These are phyloP conservation scores for Fusarium pilosicola DNA, from an alignment of 2,329 filamentous ascomycete genomes.

Conservation along the genomic window DNA sequence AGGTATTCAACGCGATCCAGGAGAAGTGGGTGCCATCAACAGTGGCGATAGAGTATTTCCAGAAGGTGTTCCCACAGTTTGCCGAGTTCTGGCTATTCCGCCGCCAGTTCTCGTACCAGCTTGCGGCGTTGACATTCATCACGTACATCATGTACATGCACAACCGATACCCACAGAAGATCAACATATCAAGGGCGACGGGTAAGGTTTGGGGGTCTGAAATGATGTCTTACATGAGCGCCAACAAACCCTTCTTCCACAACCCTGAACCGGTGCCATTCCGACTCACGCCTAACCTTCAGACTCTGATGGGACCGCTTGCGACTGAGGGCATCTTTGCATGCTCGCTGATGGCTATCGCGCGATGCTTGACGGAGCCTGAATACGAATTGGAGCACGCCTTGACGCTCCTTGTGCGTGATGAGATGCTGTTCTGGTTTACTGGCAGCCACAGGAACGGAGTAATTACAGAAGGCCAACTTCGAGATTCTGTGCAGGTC, in stretches of 20 bases:
- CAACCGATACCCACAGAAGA: conserved; percentile 93
- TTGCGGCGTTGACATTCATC: conserved; percentile 96
- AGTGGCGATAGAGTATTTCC: conserved; percentile 89
- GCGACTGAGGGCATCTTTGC: conserved; percentile 96
- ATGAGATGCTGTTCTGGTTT: conserved; percentile 98
- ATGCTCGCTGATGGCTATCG: conserved; percentile 96
- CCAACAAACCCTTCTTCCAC: conserved; percentile 86
- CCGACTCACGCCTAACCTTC: conserved; percentile 94
- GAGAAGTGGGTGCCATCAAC: conserved; percentile 90
- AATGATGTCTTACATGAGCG: conserved; percentile 88
- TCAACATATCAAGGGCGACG: conserved; percentile 85
- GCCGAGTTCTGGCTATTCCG: conserved; percentile 99
- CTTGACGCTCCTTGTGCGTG: conserved; percentile 91
- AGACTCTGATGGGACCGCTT: conserved; percentile 94
- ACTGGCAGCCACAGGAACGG: conserved; percentile 75
- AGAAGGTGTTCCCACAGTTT: conserved; percentile 85
- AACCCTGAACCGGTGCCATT: conserved; percentile 97
- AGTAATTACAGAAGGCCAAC: conserved; percentile 66
- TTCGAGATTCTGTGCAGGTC: conserved; percentile 81
- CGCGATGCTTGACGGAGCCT: conserved; percentile 90
- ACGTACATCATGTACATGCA: conserved; percentile 99
- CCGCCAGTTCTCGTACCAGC: conserved; percentile 94
- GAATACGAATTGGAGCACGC: conserved; percentile 93
- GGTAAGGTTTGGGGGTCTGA: conserved; percentile 98
- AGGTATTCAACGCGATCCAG: conserved; percentile 95